These are phyloP conservation scores for Bipolaris gigantea DNA, from an alignment of 2,329 filamentous ascomycete species.

Conservation along the genomic window DNA sequence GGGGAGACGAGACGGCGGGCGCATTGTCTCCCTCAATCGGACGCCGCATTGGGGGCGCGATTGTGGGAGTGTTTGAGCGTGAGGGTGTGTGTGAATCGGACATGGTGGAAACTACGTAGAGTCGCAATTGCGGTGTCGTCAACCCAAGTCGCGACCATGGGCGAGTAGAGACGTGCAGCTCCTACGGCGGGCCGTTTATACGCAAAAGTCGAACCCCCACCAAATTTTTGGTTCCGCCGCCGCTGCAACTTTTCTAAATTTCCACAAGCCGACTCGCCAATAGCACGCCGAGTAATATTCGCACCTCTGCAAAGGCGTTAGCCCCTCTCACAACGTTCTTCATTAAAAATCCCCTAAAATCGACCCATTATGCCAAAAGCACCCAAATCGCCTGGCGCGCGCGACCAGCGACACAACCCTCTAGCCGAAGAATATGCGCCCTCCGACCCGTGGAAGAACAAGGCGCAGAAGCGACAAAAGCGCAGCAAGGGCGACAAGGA, in stretches of 20 bases:
- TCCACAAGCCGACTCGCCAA: not conserved
- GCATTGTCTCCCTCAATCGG: slow-evolving; percentile 69
- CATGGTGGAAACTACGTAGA: slow-evolving; percentile 27
- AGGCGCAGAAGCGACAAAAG: slow-evolving; percentile 64
- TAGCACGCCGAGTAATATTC: not conserved
- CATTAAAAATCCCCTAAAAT: not conserved
- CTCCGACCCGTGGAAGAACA: slow-evolving; percentile 72
- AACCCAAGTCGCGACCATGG: slow-evolving; percentile 6
- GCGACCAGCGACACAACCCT: slow-evolving; percentile 78
- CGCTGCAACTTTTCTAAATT: slow-evolving; percentile 12
- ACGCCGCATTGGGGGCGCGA: slow-evolving; percentile 61
- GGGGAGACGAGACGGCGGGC: slow-evolving; percentile 71
- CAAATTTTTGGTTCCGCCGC: slow-evolving; percentile 16
- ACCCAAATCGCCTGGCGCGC: slow-evolving; percentile 57
- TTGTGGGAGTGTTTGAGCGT: slow-evolving; percentile 42
- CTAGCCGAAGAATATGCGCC: slow-evolving; percentile 84
- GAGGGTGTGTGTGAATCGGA: slow-evolving; percentile 40
- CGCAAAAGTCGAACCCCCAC: slow-evolving; percentile 16
- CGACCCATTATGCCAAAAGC: slow-evolving; percentile 73
- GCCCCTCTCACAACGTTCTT: too few species aligned
- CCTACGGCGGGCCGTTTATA: slow-evolving; percentile 18
- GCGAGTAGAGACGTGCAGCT: slow-evolving; percentile 11
- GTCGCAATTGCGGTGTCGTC: slow-evolving; percentile 7
- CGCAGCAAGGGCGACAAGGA: slow-evolving; percentile 55
- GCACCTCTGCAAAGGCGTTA: not conserved